phyloP scores from a whole-genome alignment of 208 protist genomes.

The Leishmania turanica region DNA sequence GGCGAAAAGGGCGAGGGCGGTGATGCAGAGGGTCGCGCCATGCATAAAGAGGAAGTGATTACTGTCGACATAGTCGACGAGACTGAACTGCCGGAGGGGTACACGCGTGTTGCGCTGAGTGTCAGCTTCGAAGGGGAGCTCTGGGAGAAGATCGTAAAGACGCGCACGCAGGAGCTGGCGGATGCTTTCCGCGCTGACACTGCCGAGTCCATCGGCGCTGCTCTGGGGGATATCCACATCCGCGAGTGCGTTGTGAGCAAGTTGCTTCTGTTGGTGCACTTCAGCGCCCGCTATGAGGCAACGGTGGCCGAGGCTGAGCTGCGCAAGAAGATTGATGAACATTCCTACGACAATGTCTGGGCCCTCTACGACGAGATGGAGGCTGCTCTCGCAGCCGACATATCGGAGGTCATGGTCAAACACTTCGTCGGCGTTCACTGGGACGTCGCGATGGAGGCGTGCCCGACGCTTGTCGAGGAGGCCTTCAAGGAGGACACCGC shows the following conservation, averaged over 20 bases:
- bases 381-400: not conserved
- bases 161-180: slow-evolving; percentile 18
- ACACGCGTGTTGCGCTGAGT: slow-evolving; percentile 29
- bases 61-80: slow-evolving; percentile 14
- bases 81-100: slow-evolving; percentile 22
- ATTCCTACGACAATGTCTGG: slow-evolving; percentile 30
- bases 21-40: not conserved
- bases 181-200: slow-evolving; percentile 47
- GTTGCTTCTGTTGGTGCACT: slow-evolving; percentile 22
- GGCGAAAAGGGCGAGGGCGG: slow-evolving; percentile 10
- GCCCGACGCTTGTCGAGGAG: slow-evolving; percentile 24
- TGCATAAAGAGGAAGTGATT: slow-evolving; percentile 6
- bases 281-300: slow-evolving; percentile 9
- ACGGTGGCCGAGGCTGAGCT: not conserved
- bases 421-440: slow-evolving; percentile 54
- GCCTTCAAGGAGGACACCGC: slow-evolving; percentile 48
- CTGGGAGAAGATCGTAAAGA: slow-evolving; percentile 38
- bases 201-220: slow-evolving; percentile 25
- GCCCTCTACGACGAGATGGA: slow-evolving; percentile 35
- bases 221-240: slow-evolving; percentile 31
- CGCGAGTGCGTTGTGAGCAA: slow-evolving; percentile 29
- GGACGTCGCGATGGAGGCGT: slow-evolving; percentile 35
- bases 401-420: slow-evolving; percentile 25
- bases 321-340: slow-evolving; percentile 27
- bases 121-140: slow-evolving; percentile 53